Percentiles rank a stretch among this genome's conserved stretches.
These are phyloP conservation scores for Macadamia tetraphylla DNA, from an alignment of 164 flowering plant species.

Conservation along the genomic window DNA sequence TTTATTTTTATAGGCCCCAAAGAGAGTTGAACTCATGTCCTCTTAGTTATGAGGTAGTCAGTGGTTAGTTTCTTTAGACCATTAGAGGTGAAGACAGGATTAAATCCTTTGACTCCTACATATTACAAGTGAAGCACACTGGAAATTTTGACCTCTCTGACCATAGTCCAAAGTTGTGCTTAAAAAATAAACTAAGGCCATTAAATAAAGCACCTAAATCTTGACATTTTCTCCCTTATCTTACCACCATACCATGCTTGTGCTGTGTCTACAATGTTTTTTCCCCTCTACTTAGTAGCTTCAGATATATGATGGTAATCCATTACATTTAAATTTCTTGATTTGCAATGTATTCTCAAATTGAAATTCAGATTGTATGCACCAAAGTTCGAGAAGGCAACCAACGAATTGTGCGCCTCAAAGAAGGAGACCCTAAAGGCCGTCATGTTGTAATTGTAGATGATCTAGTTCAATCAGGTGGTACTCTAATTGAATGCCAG, in stretches of 20 bases:
- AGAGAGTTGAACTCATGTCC: too few species aligned
- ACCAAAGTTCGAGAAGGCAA: constrained; percentile 95
- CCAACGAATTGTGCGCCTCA: constrained; percentile 81
- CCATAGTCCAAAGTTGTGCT: too few species aligned
- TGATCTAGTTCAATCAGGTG: constrained; percentile 98
- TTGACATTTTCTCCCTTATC: neutral
- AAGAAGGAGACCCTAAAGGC: constrained; percentile 90
- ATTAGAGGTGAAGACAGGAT: too few species aligned
- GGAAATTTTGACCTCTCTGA: too few species aligned
- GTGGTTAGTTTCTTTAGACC: too few species aligned
- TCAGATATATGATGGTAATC: neutral
- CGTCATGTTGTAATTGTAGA: constrained; percentile 97
- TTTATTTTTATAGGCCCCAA: too few species aligned
- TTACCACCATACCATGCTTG: neutral
- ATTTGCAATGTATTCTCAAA: constrained; percentile 5
- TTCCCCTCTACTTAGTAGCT: neutral
- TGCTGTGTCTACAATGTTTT: neutral
- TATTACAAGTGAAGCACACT: too few species aligned
- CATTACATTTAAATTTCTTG: neutral
- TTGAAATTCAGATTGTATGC: constrained; percentile 67
- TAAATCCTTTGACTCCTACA: too few species aligned
- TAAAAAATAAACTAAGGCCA: too few species aligned
- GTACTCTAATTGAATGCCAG: constrained; percentile 95
- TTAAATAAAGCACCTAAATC: too few species aligned
- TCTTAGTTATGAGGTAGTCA: too few species aligned